Conservation (phyloP, 176 grass and related monocot genomes). For the Oryza brachyantha region DNA sequence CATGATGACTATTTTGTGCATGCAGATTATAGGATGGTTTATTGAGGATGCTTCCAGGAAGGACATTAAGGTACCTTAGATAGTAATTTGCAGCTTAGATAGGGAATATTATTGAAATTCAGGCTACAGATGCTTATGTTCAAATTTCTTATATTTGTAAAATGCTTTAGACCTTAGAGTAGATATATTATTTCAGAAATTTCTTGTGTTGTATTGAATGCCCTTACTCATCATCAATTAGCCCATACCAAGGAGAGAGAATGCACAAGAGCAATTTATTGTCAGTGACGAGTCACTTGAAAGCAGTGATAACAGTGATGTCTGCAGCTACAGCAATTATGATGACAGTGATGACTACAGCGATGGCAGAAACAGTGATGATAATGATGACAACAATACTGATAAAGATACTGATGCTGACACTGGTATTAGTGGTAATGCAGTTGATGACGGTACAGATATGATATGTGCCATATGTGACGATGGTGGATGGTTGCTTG, state of each 20-base stretch:
- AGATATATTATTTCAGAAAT: not conserved
- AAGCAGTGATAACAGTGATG: not conserved
- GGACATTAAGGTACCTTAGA: slow-evolving; percentile 5
- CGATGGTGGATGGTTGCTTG: slow-evolving; percentile 56
- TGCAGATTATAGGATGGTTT: slow-evolving; percentile 23
- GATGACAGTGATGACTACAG: slow-evolving; percentile 5
- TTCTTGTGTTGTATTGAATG: not conserved
- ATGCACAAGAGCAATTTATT: slow-evolving; percentile 21
- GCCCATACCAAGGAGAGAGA: slow-evolving; percentile 3
- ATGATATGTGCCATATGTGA: slow-evolving; percentile 63
- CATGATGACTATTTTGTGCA: not conserved
- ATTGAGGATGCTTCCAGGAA: not conserved
- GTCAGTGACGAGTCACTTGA: not conserved
- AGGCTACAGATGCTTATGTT: not conserved
- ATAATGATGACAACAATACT: not conserved
- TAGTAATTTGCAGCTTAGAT: not conserved
- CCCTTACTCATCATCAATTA: slow-evolving; percentile 23
- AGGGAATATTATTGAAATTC: not conserved
- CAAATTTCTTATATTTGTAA: not conserved
- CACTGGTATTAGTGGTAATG: slow-evolving; percentile 12
- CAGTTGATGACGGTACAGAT: slow-evolving; percentile 32
- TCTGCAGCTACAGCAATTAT: not conserved
- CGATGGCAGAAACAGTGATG: not conserved
- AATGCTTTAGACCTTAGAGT: not conserved
- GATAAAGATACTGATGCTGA: not conserved